A percentile compares a stretch with the other conserved stretches of the same genome.
phyloP scores from a whole-genome alignment of 768 basidiomycete genomes.

The Coprinellus micaceus region DNA sequence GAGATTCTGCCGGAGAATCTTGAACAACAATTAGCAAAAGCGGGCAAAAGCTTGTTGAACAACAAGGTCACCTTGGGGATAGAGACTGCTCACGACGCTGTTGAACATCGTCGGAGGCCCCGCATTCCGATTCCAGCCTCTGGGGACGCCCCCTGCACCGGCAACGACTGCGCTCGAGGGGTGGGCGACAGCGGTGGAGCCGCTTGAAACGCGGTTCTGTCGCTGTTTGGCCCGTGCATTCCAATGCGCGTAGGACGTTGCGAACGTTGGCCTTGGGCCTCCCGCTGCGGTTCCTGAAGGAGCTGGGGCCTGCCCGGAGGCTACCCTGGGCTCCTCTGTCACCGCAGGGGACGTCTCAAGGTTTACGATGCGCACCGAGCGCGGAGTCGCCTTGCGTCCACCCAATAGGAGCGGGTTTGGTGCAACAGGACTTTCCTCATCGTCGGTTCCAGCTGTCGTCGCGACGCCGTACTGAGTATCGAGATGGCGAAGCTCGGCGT shows the following conservation, averaged over 20 bases:
- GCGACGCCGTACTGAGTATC: slow-evolving; percentile 2
- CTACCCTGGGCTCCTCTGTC: slow-evolving; percentile 16
- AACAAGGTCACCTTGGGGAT: slow-evolving; percentile 13
- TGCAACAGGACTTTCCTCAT: slow-evolving; percentile 21
- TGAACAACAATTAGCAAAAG: slow-evolving; percentile 19
- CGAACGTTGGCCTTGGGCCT: slow-evolving; percentile 39
- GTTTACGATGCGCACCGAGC: slow-evolving; percentile 79
- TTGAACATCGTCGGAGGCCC: slow-evolving; percentile 16
- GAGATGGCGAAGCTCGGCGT: slow-evolving; percentile 2
- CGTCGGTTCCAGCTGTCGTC: neutral
- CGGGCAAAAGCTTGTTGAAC: neutral
- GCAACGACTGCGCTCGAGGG: neutral
- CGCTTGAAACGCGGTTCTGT: slow-evolving; percentile 4
- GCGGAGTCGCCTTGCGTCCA: slow-evolving; percentile 76
- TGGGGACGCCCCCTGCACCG: slow-evolving; percentile 5
- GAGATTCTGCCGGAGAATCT: slow-evolving; percentile 31
- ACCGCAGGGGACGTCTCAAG: slow-evolving; percentile 48
- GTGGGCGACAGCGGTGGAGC: slow-evolving; percentile 1
- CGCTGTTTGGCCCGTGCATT: slow-evolving; percentile 18
- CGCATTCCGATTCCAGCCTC: slow-evolving; percentile 17
- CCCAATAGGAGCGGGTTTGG: slow-evolving; percentile 32
- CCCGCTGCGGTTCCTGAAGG: slow-evolving; percentile 37
- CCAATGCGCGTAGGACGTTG: slow-evolving; percentile 24
- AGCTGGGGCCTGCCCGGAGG: slow-evolving; percentile 29
- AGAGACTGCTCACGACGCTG: slow-evolving; percentile 13